Conservation (phyloP, 441 rosid species). For the Arabidopsis lyrata region DNA sequence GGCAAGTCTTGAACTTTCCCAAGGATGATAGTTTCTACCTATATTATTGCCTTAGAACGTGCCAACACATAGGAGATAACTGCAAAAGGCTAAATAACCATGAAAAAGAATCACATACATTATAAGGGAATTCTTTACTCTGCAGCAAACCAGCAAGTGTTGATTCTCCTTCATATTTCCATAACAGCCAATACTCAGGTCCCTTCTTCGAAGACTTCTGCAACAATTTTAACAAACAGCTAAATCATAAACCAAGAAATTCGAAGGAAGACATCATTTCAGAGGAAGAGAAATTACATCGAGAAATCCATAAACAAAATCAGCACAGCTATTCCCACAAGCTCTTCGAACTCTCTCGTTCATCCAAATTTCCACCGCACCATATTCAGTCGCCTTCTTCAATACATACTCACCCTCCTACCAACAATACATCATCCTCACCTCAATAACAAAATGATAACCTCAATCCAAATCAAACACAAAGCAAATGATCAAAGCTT, state of each 20-base stretch:
- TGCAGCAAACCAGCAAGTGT: constrained; percentile 80
- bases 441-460: neutral
- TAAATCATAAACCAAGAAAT: neutral
- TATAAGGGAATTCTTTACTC: constrained; percentile 93
- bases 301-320: constrained; percentile 83
- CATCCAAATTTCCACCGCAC: constrained; percentile 99
- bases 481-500: neutral
- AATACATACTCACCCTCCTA: constrained; percentile 82
- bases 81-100: neutral
- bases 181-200: constrained; percentile 86
- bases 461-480: constrained; percentile 2
- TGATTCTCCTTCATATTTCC: constrained; percentile 85
- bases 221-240: constrained; percentile 31
- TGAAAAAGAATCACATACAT: constrained; percentile 61
- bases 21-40: constrained; percentile 89
- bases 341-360: constrained; percentile 95
- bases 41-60: constrained; percentile 21
- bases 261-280: neutral
- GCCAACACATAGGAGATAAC: neutral
- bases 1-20: constrained; percentile 81
- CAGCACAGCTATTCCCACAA: constrained; percentile 92
- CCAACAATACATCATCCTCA: constrained; percentile 34
- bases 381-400: constrained; percentile 96
- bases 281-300: constrained; percentile 62
- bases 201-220: constrained; percentile 85